Conservation (phyloP, 2,329 filamentous ascomycete genomes). For the Fusarium graminum region DNA sequence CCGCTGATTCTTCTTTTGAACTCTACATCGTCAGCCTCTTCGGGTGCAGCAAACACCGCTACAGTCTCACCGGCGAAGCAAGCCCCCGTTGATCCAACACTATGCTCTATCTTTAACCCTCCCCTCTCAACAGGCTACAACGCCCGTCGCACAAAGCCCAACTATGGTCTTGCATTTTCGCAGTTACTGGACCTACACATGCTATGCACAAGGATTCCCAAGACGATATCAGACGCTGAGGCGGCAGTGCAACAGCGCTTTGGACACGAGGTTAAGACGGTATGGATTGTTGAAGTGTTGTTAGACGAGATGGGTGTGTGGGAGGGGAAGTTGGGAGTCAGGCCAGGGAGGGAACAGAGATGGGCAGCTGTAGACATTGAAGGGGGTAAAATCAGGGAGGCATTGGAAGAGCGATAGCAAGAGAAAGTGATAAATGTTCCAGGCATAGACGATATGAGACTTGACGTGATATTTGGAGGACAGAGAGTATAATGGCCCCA, state of each 20-base stretch:
- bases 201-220: slow-evolving; percentile 62
- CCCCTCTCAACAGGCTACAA: slow-evolving; percentile 42
- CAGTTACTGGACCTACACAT: slow-evolving; percentile 69
- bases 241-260: slow-evolving; percentile 14
- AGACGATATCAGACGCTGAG: slow-evolving; percentile 57
- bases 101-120: slow-evolving; percentile 64
- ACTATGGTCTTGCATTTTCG: slow-evolving; percentile 67
- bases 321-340: slow-evolving; percentile 52
- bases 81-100: slow-evolving; percentile 56
- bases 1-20: slow-evolving; percentile 69
- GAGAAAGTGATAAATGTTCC: background rate
- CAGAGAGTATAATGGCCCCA: slow-evolving; percentile 5
- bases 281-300: slow-evolving; percentile 65
- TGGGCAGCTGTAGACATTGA: slow-evolving; percentile 65
- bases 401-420: slow-evolving; percentile 48
- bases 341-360: slow-evolving; percentile 62
- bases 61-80: slow-evolving; percentile 22
- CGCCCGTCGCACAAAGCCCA: slow-evolving; percentile 59
- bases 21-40: slow-evolving; percentile 55
- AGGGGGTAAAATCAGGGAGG: slow-evolving; percentile 56
- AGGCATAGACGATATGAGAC: slow-evolving; percentile 13
- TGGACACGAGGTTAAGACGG: slow-evolving; percentile 43
- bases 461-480: slow-evolving; percentile 28
- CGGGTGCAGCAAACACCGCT: slow-evolving; percentile 4
- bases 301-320: slow-evolving; percentile 64